Evolutionary conservation across 2,329 filamentous ascomycete genomes (phyloP).

Genomic region (Ceratocystis cacaofunesta): DNA sequence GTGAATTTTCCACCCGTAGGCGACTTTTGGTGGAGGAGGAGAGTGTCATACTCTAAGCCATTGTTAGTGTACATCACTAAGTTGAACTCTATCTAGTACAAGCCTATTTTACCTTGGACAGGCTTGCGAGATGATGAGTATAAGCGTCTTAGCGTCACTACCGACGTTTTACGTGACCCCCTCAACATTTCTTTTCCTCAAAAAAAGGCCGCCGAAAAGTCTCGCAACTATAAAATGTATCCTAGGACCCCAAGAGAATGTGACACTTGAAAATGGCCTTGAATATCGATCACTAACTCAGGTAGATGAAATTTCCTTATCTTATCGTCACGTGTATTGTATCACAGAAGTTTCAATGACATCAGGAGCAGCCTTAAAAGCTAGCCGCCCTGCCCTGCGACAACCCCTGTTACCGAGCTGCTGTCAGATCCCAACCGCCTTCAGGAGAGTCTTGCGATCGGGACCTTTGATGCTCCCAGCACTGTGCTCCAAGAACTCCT

Average conservation of each 20-base stretch:
- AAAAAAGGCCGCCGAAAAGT: neutral
- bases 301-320: conserved; percentile 13
- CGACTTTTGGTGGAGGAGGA: conserved; percentile 28
- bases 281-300: too few species aligned
- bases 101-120: conserved; percentile 9
- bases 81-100: neutral
- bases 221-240: neutral
- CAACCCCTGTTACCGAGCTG: neutral
- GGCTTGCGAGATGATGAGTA: conserved; percentile 11
- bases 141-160: neutral
- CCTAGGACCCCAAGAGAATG: too few species aligned
- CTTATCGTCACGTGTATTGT: conserved; percentile 13
- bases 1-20: conserved; percentile 26
- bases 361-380: neutral
- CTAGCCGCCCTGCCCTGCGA: neutral
- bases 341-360: neutral
- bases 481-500: neutral
- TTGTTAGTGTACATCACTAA: neutral
- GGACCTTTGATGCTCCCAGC: neutral
- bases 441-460: conserved; percentile 8
- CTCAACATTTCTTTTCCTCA: neutral
- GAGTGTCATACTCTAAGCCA: conserved; percentile 27
- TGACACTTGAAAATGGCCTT: too few species aligned
- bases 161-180: neutral
- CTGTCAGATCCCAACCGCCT: neutral